Evolutionary conservation across 1,284 basidiomycete genomes (phyloP).

Genomic region (Erythrobasidium hasegawianum): DNA sequence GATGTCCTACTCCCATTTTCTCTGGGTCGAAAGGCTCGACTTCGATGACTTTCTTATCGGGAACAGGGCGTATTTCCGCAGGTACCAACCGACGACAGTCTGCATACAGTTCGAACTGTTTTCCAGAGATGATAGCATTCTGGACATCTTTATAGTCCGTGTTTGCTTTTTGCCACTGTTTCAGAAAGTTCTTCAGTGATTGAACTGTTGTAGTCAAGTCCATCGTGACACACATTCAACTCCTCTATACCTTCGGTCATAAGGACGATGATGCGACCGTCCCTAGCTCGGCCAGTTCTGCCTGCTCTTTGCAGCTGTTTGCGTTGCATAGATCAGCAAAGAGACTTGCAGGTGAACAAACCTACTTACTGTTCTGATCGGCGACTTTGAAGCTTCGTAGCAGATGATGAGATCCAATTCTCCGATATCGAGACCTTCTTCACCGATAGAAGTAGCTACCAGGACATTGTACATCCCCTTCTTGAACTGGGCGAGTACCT

Average conservation of each 20-base stretch:
- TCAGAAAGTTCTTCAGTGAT: too few relatives aligned
- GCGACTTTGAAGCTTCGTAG: constrained; percentile 94
- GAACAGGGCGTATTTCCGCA: constrained; percentile 68
- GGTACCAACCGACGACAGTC: constrained; percentile 88
- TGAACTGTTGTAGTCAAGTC: too few relatives aligned
- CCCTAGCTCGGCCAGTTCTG: constrained; percentile 87
- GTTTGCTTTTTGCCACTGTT: constrained; percentile 82
- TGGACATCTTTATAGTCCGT: constrained; percentile 85
- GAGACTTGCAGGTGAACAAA: too few relatives aligned
- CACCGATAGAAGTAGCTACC: constrained; percentile 94
- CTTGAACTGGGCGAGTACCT: constrained; percentile 84
- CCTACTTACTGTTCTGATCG: constrained; percentile 92
- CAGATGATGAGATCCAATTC: constrained; percentile 97
- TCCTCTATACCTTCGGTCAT: constrained; percentile 89
- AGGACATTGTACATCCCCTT: constrained; percentile 82
- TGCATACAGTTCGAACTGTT: constrained; percentile 81
- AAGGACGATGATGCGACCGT: constrained; percentile 86
- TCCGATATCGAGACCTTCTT: constrained; percentile 98
- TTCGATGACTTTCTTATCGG: constrained; percentile 69
- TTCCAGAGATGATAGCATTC: constrained; percentile 76
- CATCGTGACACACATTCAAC: constrained; percentile 57
- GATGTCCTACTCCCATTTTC: constrained; percentile 39
- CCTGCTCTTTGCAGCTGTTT: constrained; percentile 88
- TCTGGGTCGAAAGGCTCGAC: constrained; percentile 49
- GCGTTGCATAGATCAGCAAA: too few relatives aligned